Evolutionary conservation across 371 early-diverging fungal species (phyloP).

Genomic region (Mortierella sp.): DNA sequence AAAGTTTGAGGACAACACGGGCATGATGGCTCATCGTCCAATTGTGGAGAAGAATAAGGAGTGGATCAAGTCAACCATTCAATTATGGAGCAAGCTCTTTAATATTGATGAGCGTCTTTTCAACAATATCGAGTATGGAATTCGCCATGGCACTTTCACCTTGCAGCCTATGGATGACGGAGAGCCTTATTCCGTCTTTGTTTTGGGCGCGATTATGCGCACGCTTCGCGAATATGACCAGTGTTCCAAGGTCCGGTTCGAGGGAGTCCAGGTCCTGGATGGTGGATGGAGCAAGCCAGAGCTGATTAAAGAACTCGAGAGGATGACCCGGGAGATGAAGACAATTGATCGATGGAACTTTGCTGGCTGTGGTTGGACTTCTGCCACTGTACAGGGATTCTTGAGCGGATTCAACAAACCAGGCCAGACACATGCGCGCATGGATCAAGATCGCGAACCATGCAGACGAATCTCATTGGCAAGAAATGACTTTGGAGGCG

Average conservation of each 20-base stretch:
- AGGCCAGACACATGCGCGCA: not conserved
- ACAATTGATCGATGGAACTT: slow-evolving; percentile 42
- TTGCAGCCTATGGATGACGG: slow-evolving; percentile 18
- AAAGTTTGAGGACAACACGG: slow-evolving; percentile 10
- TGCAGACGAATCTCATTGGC: slow-evolving; percentile 42
- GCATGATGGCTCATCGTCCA: not conserved
- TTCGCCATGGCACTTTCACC: slow-evolving; percentile 20
- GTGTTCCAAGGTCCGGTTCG: slow-evolving; percentile 33
- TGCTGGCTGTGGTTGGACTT: slow-evolving; percentile 43
- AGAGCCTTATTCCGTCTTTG: slow-evolving; percentile 6
- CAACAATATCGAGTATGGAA: slow-evolving; percentile 14
- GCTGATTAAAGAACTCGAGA: slow-evolving; percentile 36
- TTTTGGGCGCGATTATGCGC: slow-evolving; percentile 38
- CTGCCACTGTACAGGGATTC: slow-evolving; percentile 33
- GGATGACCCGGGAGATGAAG: slow-evolving; percentile 35
- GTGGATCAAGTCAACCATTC: slow-evolving; percentile 31
- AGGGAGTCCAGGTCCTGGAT: slow-evolving; percentile 21
- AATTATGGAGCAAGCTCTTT: slow-evolving; percentile 30
- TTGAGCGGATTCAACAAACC: slow-evolving; percentile 20
- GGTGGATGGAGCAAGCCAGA: slow-evolving; percentile 45
- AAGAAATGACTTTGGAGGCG: slow-evolving; percentile 41
- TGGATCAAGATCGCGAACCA: slow-evolving; percentile 17
- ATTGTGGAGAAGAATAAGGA: slow-evolving; percentile 11
- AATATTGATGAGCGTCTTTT: slow-evolving; percentile 9
- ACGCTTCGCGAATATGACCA: slow-evolving; percentile 41